Evolutionary conservation across 2,329 filamentous ascomycete genomes (phyloP), one percentile per base, ranked within the genome.

Genomic region (Xylariaceae sp.): DNA sequence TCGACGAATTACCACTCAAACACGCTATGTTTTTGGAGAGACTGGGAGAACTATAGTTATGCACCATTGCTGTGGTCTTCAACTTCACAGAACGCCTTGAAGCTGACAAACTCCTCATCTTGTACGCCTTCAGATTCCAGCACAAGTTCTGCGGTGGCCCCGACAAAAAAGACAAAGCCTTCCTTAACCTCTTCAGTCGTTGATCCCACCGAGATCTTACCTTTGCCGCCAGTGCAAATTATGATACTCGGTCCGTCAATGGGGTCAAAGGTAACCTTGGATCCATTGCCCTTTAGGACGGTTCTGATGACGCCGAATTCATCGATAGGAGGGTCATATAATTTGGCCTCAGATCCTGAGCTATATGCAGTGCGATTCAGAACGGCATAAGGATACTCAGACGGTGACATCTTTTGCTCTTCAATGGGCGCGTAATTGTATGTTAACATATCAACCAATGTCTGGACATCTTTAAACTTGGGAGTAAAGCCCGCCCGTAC

Each of bases 401-500:
- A 81, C 0, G 94, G 91, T 4, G 81, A 70, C 87, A 99, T 95
- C 77, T 97, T 97, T 72, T 99, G 94, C 74, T 96, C 87, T 56
- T 89, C 87, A 61, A 97, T 97, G 2, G 94, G 93, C 0, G 94
- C 92, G 67, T 95, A 97, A 64, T 87, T 90, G 78, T 99, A 99
- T 0, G 94, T 99, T 62, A 99, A 77, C 87, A 96, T 96, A 57
- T 85, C 81, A 27, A 93, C 91, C 9, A 99, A 80, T 0, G 92
- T 97, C 48, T 86, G 76, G 18, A 97, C 91, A 64, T 99, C 94
- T 77, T 97, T 97, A 82, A 96, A 99, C 72, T 99, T 99, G 50
- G 94, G 94, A 0, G 94, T 99, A 74, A 99, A 94, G 36, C 94
- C 94, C 0, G 94, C 94, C 50, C 94, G 91, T 45, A 99, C 92